phyloP scores from a whole-genome alignment of 139 green algal species.

The Chlorella vulgaris region DNA sequence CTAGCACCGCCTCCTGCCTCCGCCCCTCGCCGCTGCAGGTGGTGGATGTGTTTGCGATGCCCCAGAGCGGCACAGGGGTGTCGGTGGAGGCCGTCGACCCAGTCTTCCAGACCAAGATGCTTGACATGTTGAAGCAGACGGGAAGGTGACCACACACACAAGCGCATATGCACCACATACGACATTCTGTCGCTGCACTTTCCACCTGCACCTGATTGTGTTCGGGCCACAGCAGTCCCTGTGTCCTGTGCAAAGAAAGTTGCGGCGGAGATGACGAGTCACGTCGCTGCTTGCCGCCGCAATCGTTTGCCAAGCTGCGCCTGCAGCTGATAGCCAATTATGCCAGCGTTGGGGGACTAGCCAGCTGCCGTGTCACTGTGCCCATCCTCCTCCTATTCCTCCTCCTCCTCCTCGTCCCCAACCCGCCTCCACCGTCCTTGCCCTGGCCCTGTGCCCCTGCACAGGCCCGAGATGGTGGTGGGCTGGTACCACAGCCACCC shows the following conservation, averaged over 20 bases:
- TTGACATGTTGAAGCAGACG: constrained; percentile 99
- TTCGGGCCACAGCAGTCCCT: no score
- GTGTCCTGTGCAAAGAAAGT: no score
- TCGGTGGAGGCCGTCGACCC: constrained; percentile 98
- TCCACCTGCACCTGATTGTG: no score
- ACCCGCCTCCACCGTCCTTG: not conserved
- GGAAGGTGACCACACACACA: constrained; percentile 75
- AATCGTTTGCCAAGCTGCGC: no score
- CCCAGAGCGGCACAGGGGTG: constrained; percentile 96
- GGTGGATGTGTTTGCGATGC: constrained; percentile 99
- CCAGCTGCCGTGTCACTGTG: no score
- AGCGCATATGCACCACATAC: no score
- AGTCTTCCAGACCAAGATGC: constrained; percentile 99
- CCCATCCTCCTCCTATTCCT: not conserved
- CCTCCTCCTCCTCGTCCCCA: not conserved
- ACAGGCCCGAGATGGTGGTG: constrained; percentile 98
- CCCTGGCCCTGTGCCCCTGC: not conserved
- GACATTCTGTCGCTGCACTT: no score
- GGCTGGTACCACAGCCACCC: constrained; percentile 99
- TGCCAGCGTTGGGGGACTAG: no score
- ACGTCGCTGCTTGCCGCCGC: no score
- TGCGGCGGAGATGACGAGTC: no score
- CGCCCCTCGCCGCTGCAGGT: constrained; percentile 51
- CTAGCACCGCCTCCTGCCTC: not conserved
- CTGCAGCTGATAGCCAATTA: no score